Percentiles rank a stretch among this genome's conserved stretches.
These are phyloP conservation scores for Ustilago esculenta DNA, from an alignment of 1,284 basidiomycete species.

Conservation along the genomic window DNA sequence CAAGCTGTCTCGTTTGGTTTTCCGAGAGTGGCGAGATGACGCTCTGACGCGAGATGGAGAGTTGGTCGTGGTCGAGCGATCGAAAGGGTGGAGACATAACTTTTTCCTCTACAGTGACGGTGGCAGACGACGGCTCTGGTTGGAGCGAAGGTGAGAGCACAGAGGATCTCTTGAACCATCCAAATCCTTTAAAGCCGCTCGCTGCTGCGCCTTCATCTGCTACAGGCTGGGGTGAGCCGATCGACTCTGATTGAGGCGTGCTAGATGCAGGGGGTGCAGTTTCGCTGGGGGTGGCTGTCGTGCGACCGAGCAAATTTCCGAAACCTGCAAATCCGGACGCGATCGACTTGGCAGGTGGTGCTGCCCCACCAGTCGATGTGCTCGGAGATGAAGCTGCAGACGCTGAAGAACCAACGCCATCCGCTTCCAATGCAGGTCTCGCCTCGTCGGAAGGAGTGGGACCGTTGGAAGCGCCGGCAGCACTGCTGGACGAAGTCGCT, in stretches of 20 bases:
- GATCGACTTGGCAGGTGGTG: constrained; percentile 17
- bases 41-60: constrained; percentile 34
- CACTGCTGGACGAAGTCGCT: constrained; percentile 30
- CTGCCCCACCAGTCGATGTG: not conserved
- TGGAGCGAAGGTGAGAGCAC: constrained; percentile 3
- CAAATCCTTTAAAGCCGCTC: constrained; percentile 38
- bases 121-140: not conserved
- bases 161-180: constrained; percentile 48
- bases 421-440: not conserved
- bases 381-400: constrained; percentile 4
- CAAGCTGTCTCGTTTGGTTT: not conserved
- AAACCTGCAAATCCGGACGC: constrained; percentile 37
- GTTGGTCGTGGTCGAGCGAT: constrained; percentile 50
- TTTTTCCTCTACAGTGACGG: constrained; percentile 32
- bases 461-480: constrained; percentile 9
- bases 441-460: constrained; percentile 37
- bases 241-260: constrained; percentile 3
- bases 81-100: constrained; percentile 46
- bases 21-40: constrained; percentile 14
- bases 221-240: not conserved
- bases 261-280: not conserved
- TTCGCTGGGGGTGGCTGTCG: constrained; percentile 6
- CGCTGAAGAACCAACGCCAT: not conserved
- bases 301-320: constrained; percentile 27
- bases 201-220: constrained; percentile 12